These are phyloP conservation scores for Spongospora subterranea DNA, from an alignment of 208 protist genomes.

Conservation along the genomic window DNA sequence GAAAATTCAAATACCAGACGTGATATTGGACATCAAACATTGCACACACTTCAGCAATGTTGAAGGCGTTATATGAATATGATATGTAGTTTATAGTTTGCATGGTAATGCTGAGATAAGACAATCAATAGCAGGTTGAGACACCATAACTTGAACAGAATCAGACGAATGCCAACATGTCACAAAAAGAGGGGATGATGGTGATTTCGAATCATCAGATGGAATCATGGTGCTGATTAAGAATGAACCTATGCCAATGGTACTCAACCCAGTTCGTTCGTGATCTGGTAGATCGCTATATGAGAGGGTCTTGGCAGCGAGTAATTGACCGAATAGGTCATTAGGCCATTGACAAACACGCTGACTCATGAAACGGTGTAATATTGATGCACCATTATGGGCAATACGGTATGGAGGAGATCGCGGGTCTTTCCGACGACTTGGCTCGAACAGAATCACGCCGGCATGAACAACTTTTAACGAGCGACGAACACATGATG, in stretches of 20 bases:
- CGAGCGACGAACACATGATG: neutral
- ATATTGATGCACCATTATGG: neutral
- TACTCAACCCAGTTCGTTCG: neutral
- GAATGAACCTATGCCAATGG: neutral
- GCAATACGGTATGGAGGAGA: neutral
- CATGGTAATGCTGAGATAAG: neutral
- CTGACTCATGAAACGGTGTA: neutral
- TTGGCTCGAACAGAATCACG: neutral
- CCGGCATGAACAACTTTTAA: conserved; percentile 6
- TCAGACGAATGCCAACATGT: neutral
- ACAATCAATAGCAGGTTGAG: neutral
- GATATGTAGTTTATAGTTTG: too few species aligned
- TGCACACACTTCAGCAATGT: too few species aligned
- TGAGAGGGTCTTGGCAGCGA: neutral
- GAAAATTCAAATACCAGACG: too few species aligned
- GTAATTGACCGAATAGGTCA: neutral
- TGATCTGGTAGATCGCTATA: neutral
- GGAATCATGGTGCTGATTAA: neutral
- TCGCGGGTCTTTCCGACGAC: neutral
- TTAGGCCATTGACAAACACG: neutral
- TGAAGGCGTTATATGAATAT: too few species aligned
- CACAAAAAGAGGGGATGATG: too few species aligned
- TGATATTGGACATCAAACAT: too few species aligned
- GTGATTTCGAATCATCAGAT: neutral
- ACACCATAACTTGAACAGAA: neutral